Evolutionary conservation across 345 rosid species (phyloP), one percentile per base, ranked within the genome.

Genomic region (Excoecaria cochinchinensis): DNA sequence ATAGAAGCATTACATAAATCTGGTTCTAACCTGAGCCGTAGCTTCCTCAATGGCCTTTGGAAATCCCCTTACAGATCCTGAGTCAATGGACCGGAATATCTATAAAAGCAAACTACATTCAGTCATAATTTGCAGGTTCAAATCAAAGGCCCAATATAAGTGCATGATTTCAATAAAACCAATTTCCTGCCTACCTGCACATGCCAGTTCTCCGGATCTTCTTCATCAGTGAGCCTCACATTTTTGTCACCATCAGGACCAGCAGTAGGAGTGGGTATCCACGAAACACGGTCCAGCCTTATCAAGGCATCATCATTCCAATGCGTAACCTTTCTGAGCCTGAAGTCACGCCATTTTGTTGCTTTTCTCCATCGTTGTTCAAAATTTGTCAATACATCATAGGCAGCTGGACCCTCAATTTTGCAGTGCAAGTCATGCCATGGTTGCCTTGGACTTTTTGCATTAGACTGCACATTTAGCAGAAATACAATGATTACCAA

Each of bases 351-450:
- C 90, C 88, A 87, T 75, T 89, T 85, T 46, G 87, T 74, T 61
- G 82, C 83, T 70, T 86, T 89, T 65, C 66, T 83, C 91, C 91
- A 91, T 81, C 93, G 82, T 81, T 91, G 93, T 56, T 87, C 91
- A 67, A 91, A 91, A 69, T 89, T 91, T 69, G 74, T 85, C 73
- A 87, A 69, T 80, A 89, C 73, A 74, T 91, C 93, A 68, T 89
- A 83, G 53, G 95, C 93, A 71, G 93, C 96, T 61, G 92, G 89
- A 40, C 96, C 93, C 72, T 89, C 96, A 25, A 91, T 78, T 77
- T 85, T 91, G 79, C 92, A 91, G 68, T 91, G 96, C 57, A 88
- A 57, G 77, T 91, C 96, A 74, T 91, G 96, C 96, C 96, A 91
- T 0, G 96, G 93, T 81, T 91, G 89, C 74, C 96, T 86, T n/a